Percentiles rank a stretch among this genome's conserved stretches.
Conservation (phyloP, 2,329 filamentous ascomycete species). For the Talaromyces sp. region DNA sequence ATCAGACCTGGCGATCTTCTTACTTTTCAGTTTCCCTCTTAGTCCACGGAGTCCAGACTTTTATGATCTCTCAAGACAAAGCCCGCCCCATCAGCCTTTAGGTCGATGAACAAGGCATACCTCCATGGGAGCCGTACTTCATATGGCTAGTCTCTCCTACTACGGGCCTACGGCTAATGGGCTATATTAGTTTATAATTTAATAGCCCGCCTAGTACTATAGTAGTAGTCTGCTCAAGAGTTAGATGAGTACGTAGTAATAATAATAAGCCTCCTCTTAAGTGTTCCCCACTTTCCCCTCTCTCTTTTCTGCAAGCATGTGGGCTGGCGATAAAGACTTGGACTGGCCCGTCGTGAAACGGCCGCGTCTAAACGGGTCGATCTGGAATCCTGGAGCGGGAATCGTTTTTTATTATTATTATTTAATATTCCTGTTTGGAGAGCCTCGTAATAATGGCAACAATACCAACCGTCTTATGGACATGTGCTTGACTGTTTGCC, state of each 20-base stretch:
- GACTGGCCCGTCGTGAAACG: not conserved
- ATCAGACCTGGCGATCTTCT: not conserved
- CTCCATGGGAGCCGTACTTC: not conserved
- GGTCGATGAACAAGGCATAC: not conserved
- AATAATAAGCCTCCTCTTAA: not conserved
- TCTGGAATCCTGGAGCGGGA: not conserved
- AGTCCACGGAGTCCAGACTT: too few relatives aligned
- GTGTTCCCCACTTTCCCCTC: slow-evolving; percentile 1
- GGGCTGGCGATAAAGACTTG: slow-evolving; percentile 1
- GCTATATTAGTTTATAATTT: not conserved
- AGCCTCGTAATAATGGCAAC: not conserved
- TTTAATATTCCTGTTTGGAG: not conserved
- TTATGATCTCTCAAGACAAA: not conserved
- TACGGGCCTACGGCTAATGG: not conserved
- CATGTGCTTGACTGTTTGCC: not conserved
- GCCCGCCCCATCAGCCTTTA: not conserved
- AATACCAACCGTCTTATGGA: not conserved
- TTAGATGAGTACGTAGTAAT: too few relatives aligned
- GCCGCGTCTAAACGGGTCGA: slow-evolving; percentile 1
- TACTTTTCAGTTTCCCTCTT: not conserved
- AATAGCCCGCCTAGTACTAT: not conserved
- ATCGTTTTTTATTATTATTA: not conserved
- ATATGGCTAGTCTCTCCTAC: not conserved
- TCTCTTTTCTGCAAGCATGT: slow-evolving; percentile 8
- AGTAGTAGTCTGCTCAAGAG: not conserved